These are phyloP conservation scores for Aspergillus steynii DNA, from an alignment of 495 filamentous ascomycete species.

Conservation along the genomic window DNA sequence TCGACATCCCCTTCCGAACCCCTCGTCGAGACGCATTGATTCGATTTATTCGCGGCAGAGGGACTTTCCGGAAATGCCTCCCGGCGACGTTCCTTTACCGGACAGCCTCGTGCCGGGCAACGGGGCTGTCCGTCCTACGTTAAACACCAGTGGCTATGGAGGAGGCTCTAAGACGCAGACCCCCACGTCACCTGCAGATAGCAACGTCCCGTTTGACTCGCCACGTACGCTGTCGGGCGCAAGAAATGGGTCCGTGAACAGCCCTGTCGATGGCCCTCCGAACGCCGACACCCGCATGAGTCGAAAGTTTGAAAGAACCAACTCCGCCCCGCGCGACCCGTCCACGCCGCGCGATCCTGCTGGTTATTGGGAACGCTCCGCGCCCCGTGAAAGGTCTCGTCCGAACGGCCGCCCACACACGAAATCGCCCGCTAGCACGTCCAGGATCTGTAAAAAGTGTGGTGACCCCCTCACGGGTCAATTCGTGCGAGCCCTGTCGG, in stretches of 20 bases:
- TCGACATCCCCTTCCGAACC: neutral
- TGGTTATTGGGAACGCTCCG: conserved; percentile 38
- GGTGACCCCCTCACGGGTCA: conserved; percentile 83
- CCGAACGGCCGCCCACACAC: conserved; percentile 43
- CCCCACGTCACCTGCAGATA: conserved; percentile 48
- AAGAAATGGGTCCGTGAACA: conserved; percentile 32
- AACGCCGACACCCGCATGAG: conserved; percentile 35
- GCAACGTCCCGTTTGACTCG: conserved; percentile 45
- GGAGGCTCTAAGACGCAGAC: conserved; percentile 41
- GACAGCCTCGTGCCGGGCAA: conserved; percentile 52
- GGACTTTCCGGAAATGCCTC: conserved; percentile 40
- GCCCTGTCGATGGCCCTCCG: conserved; percentile 23
- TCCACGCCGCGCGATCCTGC: conserved; percentile 33
- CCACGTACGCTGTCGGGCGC: conserved; percentile 35
- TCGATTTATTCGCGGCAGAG: conserved; percentile 14
- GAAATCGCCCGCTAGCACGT: conserved; percentile 41
- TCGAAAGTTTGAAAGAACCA: conserved; percentile 33
- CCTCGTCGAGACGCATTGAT: neutral
- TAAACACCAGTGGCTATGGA: conserved; percentile 45
- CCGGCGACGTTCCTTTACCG: conserved; percentile 44
- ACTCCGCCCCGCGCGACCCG: conserved; percentile 21
- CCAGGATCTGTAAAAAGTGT: conserved; percentile 84
- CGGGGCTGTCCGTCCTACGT: conserved; percentile 39
- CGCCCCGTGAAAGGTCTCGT: conserved; percentile 45
- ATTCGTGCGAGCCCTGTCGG: conserved; percentile 89